Conservation (phyloP, 495 filamentous ascomycete genomes). For the Penicillium longicatenatum region DNA sequence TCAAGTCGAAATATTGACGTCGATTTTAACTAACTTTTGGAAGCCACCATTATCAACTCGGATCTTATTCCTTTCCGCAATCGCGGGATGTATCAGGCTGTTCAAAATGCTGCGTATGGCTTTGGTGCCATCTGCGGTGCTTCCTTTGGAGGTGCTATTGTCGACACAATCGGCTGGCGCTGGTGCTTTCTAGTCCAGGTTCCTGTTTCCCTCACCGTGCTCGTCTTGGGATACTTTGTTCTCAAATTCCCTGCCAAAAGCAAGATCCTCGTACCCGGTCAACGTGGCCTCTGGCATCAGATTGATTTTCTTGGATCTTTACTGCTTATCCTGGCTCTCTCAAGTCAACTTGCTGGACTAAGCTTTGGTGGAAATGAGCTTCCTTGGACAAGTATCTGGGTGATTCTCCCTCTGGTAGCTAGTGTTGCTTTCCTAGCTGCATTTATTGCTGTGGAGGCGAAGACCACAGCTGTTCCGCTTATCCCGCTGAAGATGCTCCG, state of each 20-base stretch:
- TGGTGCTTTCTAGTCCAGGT: slow-evolving; percentile 56
- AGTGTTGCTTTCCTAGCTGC: slow-evolving; percentile 51
- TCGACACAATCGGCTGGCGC: slow-evolving; percentile 68
- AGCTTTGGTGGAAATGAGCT: slow-evolving; percentile 65
- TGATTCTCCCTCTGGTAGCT: slow-evolving; percentile 51
- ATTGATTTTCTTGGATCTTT: slow-evolving; percentile 59
- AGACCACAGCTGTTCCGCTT: slow-evolving; percentile 59
- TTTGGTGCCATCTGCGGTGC: slow-evolving; percentile 69
- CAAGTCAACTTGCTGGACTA: slow-evolving; percentile 58
- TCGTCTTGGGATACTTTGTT: slow-evolving; percentile 55
- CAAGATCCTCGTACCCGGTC: slow-evolving; percentile 19
- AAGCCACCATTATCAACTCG: slow-evolving; percentile 65
- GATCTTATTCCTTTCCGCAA: slow-evolving; percentile 66
- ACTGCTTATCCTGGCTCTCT: slow-evolving; percentile 58
- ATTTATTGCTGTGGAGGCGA: slow-evolving; percentile 58
- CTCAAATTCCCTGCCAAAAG: slow-evolving; percentile 43
- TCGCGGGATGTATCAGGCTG: slow-evolving; percentile 65
- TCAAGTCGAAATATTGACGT: not conserved
- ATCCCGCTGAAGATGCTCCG: slow-evolving; percentile 60
- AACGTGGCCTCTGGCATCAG: slow-evolving; percentile 50
- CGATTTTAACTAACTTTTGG: not conserved
- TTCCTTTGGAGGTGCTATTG: slow-evolving; percentile 64
- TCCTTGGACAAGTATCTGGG: slow-evolving; percentile 58
- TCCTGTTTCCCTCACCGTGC: slow-evolving; percentile 53
- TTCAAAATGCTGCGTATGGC: slow-evolving; percentile 63